phyloP scores from a whole-genome alignment of 2,329 filamentous ascomycete genomes.

The Cladophialophora yegresii region DNA sequence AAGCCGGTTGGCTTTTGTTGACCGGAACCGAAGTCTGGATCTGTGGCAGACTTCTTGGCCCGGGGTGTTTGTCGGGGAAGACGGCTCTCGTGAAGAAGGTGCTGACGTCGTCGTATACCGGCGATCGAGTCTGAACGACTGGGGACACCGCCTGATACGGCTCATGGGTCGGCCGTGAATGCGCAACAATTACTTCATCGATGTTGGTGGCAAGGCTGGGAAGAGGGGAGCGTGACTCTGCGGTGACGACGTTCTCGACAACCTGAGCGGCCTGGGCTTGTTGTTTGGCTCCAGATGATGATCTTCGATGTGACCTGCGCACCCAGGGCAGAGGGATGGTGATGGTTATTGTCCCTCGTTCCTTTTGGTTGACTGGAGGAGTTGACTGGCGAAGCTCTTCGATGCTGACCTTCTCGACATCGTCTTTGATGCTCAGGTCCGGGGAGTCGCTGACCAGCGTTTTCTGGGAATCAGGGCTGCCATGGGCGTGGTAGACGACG shows the following conservation, averaged over 20 bases:
- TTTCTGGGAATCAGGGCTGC: constrained; percentile 32
- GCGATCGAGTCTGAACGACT: constrained; percentile 24
- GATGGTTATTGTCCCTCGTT: constrained; percentile 29
- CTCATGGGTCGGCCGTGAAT: constrained; percentile 17
- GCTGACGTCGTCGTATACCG: constrained; percentile 28
- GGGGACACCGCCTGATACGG: constrained; percentile 19
- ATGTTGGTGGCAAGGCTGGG: constrained; percentile 13
- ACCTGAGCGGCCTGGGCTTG: constrained; percentile 5
- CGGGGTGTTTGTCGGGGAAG: constrained; percentile 72
- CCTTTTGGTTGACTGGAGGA: constrained; percentile 24
- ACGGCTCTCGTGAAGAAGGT: constrained; percentile 26
- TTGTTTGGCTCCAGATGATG: constrained; percentile 17
- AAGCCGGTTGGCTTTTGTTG: constrained; percentile 37
- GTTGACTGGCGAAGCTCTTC: constrained; percentile 13
- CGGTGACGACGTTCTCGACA: constrained; percentile 10
- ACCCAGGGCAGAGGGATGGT: constrained; percentile 33
- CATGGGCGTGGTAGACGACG: constrained; percentile 19
- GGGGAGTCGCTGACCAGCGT: constrained; percentile 30
- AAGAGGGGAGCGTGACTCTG: constrained; percentile 11
- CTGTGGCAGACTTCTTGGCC: constrained; percentile 88
- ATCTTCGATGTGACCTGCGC: constrained; percentile 29
- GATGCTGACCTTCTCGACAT: constrained; percentile 9
- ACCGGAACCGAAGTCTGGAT: constrained; percentile 66
- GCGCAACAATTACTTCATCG: constrained; percentile 27
- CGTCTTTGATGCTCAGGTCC: constrained; percentile 17